Percentiles rank a stretch among this genome's conserved stretches.
phyloP scores from a whole-genome alignment of 768 basidiomycete genomes.

The Clavulina sp. region DNA sequence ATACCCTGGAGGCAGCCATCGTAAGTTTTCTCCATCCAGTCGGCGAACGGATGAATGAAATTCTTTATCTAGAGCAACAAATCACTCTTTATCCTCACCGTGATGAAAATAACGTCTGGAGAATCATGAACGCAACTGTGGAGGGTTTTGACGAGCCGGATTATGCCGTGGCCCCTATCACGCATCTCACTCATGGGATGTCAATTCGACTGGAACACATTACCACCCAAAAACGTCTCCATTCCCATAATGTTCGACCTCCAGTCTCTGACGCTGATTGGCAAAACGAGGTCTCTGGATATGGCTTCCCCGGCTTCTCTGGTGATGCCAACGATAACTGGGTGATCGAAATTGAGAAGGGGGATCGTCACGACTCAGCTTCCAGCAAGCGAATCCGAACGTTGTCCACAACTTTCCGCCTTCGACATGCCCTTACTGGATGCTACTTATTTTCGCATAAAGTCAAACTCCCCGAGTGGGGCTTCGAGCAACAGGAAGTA shows the following conservation, averaged over 20 bases:
- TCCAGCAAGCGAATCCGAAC: constrained; percentile 60
- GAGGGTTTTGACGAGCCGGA: constrained; percentile 25
- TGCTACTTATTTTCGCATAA: constrained; percentile 98
- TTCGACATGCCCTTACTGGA: constrained; percentile 71
- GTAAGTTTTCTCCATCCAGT: constrained; percentile 28
- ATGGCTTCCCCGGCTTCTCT: constrained; percentile 68
- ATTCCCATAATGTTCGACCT: constrained; percentile 89
- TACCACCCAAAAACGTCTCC: constrained; percentile 66
- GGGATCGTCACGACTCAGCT: constrained; percentile 42
- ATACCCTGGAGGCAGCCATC: constrained; percentile 81
- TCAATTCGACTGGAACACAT: constrained; percentile 72
- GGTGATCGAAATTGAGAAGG: constrained; percentile 69
- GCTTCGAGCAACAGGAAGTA: constrained; percentile 94
- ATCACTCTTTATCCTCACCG: constrained; percentile 96
- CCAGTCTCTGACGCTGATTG: constrained; percentile 96
- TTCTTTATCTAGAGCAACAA: constrained; percentile 63
- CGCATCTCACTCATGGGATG: constrained; percentile 43
- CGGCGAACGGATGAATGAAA: neutral
- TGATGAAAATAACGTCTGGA: constrained; percentile 93
- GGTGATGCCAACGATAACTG: constrained; percentile 93
- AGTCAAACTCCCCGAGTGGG: constrained; percentile 96
- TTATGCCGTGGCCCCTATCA: constrained; percentile 36
- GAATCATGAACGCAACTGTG: constrained; percentile 54
- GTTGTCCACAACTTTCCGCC: constrained; percentile 60
- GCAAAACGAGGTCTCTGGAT: constrained; percentile 94